A percentile compares a stretch with the other conserved stretches of the same genome.
These are phyloP conservation scores for Albizia julibrissin DNA, from an alignment of 306 rosid genomes.

Conservation along the genomic window DNA sequence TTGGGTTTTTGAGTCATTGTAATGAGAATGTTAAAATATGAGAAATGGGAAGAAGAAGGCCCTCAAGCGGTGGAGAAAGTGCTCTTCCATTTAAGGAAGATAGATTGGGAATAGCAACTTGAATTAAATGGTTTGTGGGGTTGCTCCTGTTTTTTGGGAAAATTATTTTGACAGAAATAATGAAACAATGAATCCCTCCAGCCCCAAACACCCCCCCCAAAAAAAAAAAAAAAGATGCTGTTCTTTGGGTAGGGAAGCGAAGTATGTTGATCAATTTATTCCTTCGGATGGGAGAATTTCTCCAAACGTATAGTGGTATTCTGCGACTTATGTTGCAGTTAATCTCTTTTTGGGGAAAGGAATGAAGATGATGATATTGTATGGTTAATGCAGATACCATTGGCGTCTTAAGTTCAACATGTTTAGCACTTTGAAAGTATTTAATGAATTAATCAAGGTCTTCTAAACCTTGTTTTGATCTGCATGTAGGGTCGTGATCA, in stretches of 20 bases:
- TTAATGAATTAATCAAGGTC: conserved; percentile 26
- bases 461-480: conserved; percentile 23
- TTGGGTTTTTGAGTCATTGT: conserved; percentile 12
- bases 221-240: not conserved
- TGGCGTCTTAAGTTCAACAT: not conserved
- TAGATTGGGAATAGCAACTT: not conserved
- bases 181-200: not conserved
- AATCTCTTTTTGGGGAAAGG: not conserved
- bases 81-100: not conserved
- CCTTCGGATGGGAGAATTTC: not conserved
- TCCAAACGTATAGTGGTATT: not conserved
- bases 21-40: not conserved
- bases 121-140: not conserved
- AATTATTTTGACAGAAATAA: not conserved
- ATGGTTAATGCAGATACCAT: not conserved
- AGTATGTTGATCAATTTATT: not conserved
- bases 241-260: conserved; percentile 4
- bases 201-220: too few species aligned
- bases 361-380: conserved; percentile 1
- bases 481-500: conserved; percentile 3
- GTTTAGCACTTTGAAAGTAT: not conserved
- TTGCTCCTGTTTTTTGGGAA: conserved; percentile 1
- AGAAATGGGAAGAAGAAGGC: not conserved
- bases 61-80: conserved; percentile 10
- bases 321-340: not conserved